Base-by-base conservation (phyloP, 192 early-diverging fungal species). In the Rhizoclosmatium sp. region DNA sequence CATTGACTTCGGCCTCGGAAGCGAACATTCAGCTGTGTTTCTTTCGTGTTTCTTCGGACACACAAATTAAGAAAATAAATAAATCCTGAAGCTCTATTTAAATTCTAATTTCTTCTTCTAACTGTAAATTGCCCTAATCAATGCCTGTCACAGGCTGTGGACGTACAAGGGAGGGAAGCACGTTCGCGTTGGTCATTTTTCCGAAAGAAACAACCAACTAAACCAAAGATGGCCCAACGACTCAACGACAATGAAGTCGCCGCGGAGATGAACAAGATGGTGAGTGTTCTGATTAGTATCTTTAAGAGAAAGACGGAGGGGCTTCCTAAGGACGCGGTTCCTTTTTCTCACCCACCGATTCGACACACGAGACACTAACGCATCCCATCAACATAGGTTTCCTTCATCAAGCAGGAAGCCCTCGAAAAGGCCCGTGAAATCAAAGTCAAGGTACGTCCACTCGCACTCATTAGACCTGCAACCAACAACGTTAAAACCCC, bases 221-320 rank as follows among this genome's bases (percentile, higher is more conserved):
- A 54, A 54, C 49, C 46, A 21, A 85, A 80, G 46, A 87, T 87
- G 86, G 84, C 86, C 10, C 66, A 68, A 23, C 66, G 66, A 19
- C 87, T 99, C 71, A 98, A 95, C 88, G 97, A 99, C 80, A 93
- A 94, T 74, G 95, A 99, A 88, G 97, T 98, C 59, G 88, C 89
- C 80, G 91, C 91, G 77, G 97, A 99, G 91, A 99, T 99, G 97
- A 93, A 91, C 87, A 99, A 99, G 90, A 98, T 99, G 97, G 96
- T 94, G 82, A 2, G 83, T 31, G 31, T 31, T 31, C 39, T 23
- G 60, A 9, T 62, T 31, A 19, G 9, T 23, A 69, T 23, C 14
- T 10, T 31, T 66, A 77, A 68, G 60, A 54, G 16, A 54, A 54
- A 54, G 51, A 54, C 5, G 51, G 16, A 54, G 51, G 51, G 51